Conservation (phyloP, 2,329 filamentous ascomycete genomes). For the Hymenoscyphus repandus region DNA sequence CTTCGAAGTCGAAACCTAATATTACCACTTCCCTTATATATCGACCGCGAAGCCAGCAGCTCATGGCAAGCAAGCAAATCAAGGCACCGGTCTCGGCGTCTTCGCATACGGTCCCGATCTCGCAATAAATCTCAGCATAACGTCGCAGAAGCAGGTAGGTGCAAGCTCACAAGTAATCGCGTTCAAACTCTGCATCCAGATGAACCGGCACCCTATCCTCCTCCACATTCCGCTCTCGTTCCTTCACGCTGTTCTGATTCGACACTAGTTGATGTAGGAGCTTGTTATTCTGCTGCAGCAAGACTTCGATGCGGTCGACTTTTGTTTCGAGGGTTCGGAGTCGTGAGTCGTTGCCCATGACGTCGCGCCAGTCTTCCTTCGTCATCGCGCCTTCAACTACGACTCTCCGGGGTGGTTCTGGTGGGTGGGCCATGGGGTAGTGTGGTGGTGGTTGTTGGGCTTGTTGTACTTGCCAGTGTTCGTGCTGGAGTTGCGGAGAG, state of each 20-base stretch:
- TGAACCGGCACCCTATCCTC: constrained; percentile 31
- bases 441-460: constrained; percentile 6
- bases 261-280: constrained; percentile 27
- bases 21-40: no score
- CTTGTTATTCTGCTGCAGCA: constrained; percentile 31
- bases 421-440: constrained; percentile 17
- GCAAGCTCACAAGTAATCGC: constrained; percentile 31
- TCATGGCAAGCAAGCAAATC: constrained; percentile 2
- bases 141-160: constrained; percentile 4
- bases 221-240: constrained; percentile 16
- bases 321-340: constrained; percentile 28
- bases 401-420: constrained; percentile 26
- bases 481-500: constrained; percentile 25
- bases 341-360: constrained; percentile 31
- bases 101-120: constrained; percentile 29
- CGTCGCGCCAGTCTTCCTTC: constrained; percentile 31
- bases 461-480: constrained; percentile 18
- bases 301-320: constrained; percentile 29
- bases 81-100: constrained; percentile 27
- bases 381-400: constrained; percentile 29
- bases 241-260: constrained; percentile 21
- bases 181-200: constrained; percentile 32
- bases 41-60: no score
- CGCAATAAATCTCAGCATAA: constrained; percentile 22
- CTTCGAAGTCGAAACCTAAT: no score